Percentiles rank a stretch among this genome's conserved stretches.
These are phyloP conservation scores for Mortierella sp. DNA, from an alignment of 371 early-diverging fungal genomes.

Conservation along the genomic window DNA sequence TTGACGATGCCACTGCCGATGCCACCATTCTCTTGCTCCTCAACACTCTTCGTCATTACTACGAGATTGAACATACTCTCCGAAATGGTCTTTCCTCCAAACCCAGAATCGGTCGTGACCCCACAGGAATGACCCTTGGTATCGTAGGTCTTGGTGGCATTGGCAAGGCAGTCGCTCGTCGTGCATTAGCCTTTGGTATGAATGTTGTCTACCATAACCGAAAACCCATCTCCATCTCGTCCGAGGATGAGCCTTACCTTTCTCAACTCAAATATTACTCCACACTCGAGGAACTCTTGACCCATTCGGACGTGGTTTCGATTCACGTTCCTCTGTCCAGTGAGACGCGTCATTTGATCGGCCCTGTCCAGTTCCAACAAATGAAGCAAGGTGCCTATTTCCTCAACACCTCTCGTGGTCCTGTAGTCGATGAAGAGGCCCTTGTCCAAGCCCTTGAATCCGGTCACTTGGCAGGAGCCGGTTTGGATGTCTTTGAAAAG, in stretches of 20 bases:
- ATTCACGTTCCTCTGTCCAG: conserved; percentile 65
- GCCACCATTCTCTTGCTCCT: conserved; percentile 62
- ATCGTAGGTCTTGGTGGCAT: conserved; percentile 73
- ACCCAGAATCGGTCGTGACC: conserved; percentile 60
- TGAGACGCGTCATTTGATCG: conserved; percentile 62
- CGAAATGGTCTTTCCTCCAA: conserved; percentile 46
- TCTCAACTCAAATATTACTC: conserved; percentile 17
- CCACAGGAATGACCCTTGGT: conserved; percentile 62
- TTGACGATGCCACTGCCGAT: conserved; percentile 63
- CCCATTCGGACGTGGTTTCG: conserved; percentile 65
- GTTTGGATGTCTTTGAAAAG: conserved; percentile 68
- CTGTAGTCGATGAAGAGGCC: conserved; percentile 64
- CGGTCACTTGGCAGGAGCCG: conserved; percentile 66
- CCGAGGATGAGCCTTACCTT: conserved; percentile 8
- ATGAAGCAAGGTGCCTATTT: conserved; percentile 67
- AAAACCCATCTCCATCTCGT: conserved; percentile 32
- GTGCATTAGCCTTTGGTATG: conserved; percentile 64
- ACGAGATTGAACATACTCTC: conserved; percentile 57
- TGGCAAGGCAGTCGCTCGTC: conserved; percentile 63
- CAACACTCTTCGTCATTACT: conserved; percentile 58
- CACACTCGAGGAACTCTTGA: conserved; percentile 53
- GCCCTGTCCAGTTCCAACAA: conserved; percentile 55
- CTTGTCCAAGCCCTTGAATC: conserved; percentile 63
- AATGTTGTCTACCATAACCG: conserved; percentile 67
- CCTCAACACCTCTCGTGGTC: conserved; percentile 71